A percentile compares a stretch with the other conserved stretches of the same genome.
Conservation (phyloP, 2,329 filamentous ascomycete genomes). For the Penicillium sclerotigenum region DNA sequence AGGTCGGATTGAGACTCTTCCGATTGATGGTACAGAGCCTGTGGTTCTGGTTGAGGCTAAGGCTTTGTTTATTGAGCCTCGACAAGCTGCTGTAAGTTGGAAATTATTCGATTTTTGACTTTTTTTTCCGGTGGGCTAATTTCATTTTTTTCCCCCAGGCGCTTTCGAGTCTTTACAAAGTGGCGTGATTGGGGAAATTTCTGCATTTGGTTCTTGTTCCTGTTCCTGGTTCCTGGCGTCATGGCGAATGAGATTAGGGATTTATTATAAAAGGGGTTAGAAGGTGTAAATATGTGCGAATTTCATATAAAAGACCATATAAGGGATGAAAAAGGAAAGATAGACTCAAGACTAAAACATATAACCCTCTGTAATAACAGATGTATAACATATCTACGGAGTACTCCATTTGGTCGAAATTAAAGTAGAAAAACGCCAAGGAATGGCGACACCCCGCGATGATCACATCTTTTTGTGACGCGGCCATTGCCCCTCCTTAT, state of each 20-base stretch:
- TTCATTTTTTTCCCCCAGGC: slow-evolving; percentile 17
- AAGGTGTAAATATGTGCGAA: neutral
- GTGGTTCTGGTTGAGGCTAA: slow-evolving; percentile 75
- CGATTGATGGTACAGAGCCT: slow-evolving; percentile 59
- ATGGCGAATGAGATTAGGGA: neutral
- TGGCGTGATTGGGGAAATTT: slow-evolving; percentile 13
- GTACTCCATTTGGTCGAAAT: too few species aligned
- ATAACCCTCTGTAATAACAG: too few species aligned
- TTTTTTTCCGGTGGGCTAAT: neutral
- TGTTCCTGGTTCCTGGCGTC: slow-evolving; percentile 21
- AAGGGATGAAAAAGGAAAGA: too few species aligned
- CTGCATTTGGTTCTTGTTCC: slow-evolving; percentile 6
- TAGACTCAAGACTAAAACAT: too few species aligned
- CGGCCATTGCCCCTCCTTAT: slow-evolving; percentile 17
- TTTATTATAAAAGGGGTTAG: neutral
- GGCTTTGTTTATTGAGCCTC: slow-evolving; percentile 85
- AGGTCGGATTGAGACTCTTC: slow-evolving; percentile 78
- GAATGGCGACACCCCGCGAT: slow-evolving; percentile 25
- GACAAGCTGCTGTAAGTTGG: slow-evolving; percentile 67
- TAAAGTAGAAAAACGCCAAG: too few species aligned
- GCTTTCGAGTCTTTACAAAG: slow-evolving; percentile 27
- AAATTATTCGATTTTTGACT: neutral
- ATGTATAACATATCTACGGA: too few species aligned
- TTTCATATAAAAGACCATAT: too few species aligned
- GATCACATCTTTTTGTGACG: slow-evolving; percentile 18